Conservation (phyloP, 208 protist species). For the Borovskyia barvae region DNA sequence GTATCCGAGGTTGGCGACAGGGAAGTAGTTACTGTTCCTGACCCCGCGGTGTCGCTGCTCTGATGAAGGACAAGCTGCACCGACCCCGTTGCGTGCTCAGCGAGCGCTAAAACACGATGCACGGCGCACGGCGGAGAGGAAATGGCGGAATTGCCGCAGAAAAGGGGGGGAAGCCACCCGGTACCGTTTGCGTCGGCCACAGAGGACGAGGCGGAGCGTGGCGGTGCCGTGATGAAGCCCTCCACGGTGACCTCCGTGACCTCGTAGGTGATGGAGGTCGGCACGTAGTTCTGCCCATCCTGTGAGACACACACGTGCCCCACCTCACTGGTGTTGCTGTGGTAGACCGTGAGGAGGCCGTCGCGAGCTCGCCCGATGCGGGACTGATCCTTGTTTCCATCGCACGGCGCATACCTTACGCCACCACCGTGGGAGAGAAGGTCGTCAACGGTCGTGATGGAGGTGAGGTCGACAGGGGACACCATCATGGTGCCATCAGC, state of each 20-base stretch:
- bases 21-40: neutral
- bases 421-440: slow-evolving; percentile 13
- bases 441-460: slow-evolving; percentile 2
- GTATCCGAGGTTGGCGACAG: slow-evolving; percentile 22
- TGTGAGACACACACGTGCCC: slow-evolving; percentile 69
- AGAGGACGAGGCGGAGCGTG: too few species aligned
- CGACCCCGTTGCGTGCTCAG: slow-evolving; percentile 37
- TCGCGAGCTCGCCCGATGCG: slow-evolving; percentile 38
- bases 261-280: slow-evolving; percentile 69
- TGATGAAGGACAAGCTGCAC: slow-evolving; percentile 38
- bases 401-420: slow-evolving; percentile 35
- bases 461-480: neutral
- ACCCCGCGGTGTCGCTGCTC: neutral
- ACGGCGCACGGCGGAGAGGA: slow-evolving; percentile 6
- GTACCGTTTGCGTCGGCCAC: slow-evolving; percentile 1
- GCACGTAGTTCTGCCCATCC: slow-evolving; percentile 57
- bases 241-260: slow-evolving; percentile 49
- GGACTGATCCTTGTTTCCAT: slow-evolving; percentile 63
- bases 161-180: slow-evolving; percentile 31
- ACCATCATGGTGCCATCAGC: slow-evolving; percentile 13
- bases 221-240: slow-evolving; percentile 41
- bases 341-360: slow-evolving; percentile 36
- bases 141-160: slow-evolving; percentile 8
- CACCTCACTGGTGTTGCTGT: slow-evolving; percentile 32
- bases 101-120: slow-evolving; percentile 29